Evolutionary conservation across 306 rosid genomes (phyloP).

Genomic region (Casuarina cunninghamiana): DNA sequence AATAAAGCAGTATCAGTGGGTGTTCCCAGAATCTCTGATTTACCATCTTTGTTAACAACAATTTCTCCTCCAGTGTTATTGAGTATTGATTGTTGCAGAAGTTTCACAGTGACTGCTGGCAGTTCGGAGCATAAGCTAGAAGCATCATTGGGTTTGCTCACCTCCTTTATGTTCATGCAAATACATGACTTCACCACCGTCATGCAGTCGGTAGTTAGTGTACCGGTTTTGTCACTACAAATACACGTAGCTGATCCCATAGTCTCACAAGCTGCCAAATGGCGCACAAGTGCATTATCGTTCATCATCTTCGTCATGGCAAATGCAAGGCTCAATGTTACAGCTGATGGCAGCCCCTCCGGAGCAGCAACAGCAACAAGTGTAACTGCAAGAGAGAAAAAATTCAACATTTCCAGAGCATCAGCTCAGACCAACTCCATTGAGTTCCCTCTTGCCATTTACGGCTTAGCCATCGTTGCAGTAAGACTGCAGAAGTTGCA

Average conservation of each 20-base stretch:
- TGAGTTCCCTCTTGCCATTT: constrained; percentile 63
- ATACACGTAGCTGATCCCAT: constrained; percentile 98
- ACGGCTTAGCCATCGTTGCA: constrained; percentile 64
- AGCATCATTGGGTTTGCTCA: constrained; percentile 32
- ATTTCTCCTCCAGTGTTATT: constrained; percentile 94
- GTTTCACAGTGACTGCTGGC: constrained; percentile 55
- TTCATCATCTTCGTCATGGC: constrained; percentile 99
- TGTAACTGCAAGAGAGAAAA: constrained; percentile 87
- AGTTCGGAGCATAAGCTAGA: constrained; percentile 62
- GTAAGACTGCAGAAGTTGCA: constrained; percentile 78
- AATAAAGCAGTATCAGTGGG: constrained; percentile 89
- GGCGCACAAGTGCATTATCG: constrained; percentile 91
- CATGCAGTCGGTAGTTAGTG: constrained; percentile 91
- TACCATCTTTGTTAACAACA: constrained; percentile 68
- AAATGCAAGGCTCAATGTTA: constrained; percentile 95
- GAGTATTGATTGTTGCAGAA: constrained; percentile 73
- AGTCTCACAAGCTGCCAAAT: constrained; percentile 97
- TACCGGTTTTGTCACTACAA: constrained; percentile 96
- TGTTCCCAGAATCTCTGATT: constrained; percentile 74
- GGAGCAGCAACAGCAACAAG: constrained; percentile 98
- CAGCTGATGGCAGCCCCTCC: constrained; percentile 92
- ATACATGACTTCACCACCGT: constrained; percentile 93
- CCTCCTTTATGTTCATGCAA: constrained; percentile 68
- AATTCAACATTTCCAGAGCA: constrained; percentile 70
- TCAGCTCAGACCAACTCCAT: constrained; percentile 81